Evolutionary conservation across 768 basidiomycete genomes (phyloP).

Genomic region (Mycena crocata): DNA sequence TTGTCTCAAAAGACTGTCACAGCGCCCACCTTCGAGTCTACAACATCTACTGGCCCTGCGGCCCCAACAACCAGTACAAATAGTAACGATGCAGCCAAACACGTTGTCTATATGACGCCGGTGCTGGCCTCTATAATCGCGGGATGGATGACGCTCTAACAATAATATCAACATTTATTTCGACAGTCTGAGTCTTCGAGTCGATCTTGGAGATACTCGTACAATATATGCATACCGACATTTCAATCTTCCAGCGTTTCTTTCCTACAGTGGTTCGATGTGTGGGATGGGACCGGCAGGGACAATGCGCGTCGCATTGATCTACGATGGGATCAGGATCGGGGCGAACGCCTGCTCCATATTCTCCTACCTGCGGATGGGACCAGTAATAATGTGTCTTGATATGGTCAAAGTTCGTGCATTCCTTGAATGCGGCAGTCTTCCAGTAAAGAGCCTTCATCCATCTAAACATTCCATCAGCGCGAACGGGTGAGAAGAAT

Average conservation of each 20-base stretch:
- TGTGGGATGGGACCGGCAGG: slow-evolving; percentile 79
- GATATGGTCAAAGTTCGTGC: slow-evolving; percentile 92
- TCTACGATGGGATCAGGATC: slow-evolving; percentile 50
- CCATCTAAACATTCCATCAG: slow-evolving; percentile 66
- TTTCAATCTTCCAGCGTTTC: too few species aligned
- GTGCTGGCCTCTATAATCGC: not conserved
- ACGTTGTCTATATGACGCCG: not conserved
- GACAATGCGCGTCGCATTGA: slow-evolving; percentile 84
- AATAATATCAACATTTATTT: too few species aligned
- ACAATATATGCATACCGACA: too few species aligned
- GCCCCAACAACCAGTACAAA: not conserved
- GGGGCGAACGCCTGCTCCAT: not conserved
- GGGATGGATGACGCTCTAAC: slow-evolving; percentile 2
- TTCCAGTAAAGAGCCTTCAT: slow-evolving; percentile 90
- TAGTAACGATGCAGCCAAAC: not conserved
- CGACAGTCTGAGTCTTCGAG: too few species aligned
- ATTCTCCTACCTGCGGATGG: slow-evolving; percentile 43
- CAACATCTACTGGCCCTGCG: not conserved
- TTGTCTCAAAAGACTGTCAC: slow-evolving; percentile 26
- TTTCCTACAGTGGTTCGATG: slow-evolving; percentile 68
- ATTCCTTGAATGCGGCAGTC: slow-evolving; percentile 84
- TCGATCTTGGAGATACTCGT: too few species aligned
- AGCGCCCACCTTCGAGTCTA: not conserved
- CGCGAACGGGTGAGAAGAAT: not conserved
- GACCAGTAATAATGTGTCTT: slow-evolving; percentile 82